phyloP scores from a whole-genome alignment of 805 yeast genomes.

The Metschnikowia colocasiae region DNA sequence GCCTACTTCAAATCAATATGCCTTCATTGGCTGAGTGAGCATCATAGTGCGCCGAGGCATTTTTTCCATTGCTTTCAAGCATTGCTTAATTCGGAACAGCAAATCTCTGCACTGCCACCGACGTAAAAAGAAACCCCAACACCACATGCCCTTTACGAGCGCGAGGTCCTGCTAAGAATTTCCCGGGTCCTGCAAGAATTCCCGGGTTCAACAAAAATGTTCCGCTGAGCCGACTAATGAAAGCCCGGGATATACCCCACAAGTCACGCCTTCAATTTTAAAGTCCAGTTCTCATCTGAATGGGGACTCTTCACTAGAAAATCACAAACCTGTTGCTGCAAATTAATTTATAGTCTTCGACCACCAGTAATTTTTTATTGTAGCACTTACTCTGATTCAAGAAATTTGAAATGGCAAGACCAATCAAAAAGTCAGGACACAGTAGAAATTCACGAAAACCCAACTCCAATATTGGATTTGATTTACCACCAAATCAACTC shows the following conservation, averaged over 20 bases:
- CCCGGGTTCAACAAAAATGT: not conserved
- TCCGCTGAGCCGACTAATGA: conserved; percentile 1
- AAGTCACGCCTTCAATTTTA: not conserved
- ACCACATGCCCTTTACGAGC: not conserved
- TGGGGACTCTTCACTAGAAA: too few relatives aligned
- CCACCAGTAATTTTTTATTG: too few relatives aligned
- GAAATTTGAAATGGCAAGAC: too few relatives aligned
- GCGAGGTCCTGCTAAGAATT: not conserved
- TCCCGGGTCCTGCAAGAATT: not conserved
- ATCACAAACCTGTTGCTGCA: too few relatives aligned
- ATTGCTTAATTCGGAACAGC: not conserved
- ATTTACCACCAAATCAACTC: too few relatives aligned
- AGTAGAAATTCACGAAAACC: too few relatives aligned
- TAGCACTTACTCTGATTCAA: too few relatives aligned
- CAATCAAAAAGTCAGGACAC: too few relatives aligned
- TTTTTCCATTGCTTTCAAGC: conserved; percentile 1
- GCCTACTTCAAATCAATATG: conserved; percentile 5
- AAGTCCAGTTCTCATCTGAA: too few relatives aligned
- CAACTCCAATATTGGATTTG: too few relatives aligned
- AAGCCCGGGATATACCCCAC: conserved; percentile 1
- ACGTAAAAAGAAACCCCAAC: not conserved
- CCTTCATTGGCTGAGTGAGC: conserved; percentile 14
- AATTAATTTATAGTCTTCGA: too few relatives aligned
- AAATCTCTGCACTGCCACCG: not conserved
- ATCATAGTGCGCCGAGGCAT: conserved; percentile 12